Conservation (phyloP, 805 yeast species). For the Candida stauntonica region DNA sequence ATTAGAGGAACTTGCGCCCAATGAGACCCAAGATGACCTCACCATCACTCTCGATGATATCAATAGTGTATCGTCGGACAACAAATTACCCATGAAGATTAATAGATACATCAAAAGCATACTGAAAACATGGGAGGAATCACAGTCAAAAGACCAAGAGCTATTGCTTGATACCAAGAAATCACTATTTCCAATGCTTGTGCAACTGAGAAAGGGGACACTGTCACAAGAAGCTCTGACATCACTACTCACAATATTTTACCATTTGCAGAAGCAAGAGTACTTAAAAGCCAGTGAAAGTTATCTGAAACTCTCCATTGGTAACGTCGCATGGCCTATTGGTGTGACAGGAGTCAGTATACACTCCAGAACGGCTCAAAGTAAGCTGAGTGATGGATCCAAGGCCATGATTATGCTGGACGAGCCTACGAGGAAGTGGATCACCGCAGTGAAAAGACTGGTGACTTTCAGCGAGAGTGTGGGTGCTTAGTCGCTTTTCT, state of each 20-base stretch:
- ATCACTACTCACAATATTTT: constrained; percentile 55
- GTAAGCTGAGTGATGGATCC: constrained; percentile 46
- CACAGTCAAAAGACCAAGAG: not conserved
- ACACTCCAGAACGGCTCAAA: constrained; percentile 65
- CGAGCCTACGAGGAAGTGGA: constrained; percentile 72
- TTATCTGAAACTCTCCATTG: constrained; percentile 73
- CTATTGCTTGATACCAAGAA: constrained; percentile 43
- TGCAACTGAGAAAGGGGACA: constrained; percentile 43
- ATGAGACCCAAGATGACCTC: constrained; percentile 15
- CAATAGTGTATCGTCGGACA: not conserved
- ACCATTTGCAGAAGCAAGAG: constrained; percentile 52
- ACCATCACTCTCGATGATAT: constrained; percentile 19
- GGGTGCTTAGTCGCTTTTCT: no score
- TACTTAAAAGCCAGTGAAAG: constrained; percentile 56
- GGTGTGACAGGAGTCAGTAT: constrained; percentile 79
- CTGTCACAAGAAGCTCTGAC: constrained; percentile 40
- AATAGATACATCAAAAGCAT: constrained; percentile 29
- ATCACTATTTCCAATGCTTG: constrained; percentile 48
- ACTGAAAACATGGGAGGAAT: constrained; percentile 35
- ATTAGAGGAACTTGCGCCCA: no score
- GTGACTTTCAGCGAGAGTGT: constrained; percentile 46
- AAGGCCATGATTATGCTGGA: constrained; percentile 75
- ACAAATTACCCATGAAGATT: constrained; percentile 18
- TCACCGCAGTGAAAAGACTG: constrained; percentile 66
- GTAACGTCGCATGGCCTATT: constrained; percentile 90